These are phyloP conservation scores for Tuber indicum DNA, from an alignment of 495 filamentous ascomycete genomes.

Conservation along the genomic window DNA sequence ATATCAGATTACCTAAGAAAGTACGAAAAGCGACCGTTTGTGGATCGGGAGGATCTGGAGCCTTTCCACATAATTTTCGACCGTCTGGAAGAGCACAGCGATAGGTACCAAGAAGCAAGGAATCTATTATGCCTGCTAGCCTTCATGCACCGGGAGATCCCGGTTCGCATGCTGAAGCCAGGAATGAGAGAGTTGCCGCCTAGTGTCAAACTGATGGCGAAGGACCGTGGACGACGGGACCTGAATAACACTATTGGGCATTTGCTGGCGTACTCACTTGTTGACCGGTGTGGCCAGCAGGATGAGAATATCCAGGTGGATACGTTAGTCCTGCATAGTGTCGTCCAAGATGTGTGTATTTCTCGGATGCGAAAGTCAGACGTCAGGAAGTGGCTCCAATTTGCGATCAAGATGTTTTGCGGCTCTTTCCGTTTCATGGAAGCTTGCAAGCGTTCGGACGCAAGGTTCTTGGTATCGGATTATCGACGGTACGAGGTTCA, in stretches of 20 bases:
- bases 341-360: constrained; percentile 73
- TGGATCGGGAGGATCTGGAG: constrained; percentile 51
- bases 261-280: constrained; percentile 43
- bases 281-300: constrained; percentile 47
- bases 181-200: constrained; percentile 25
- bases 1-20: constrained; percentile 63
- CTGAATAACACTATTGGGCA: constrained; percentile 54
- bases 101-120: constrained; percentile 52
- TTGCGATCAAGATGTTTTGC: constrained; percentile 56
- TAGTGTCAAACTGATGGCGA: constrained; percentile 17
- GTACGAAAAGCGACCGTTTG: constrained; percentile 61
- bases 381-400: constrained; percentile 57
- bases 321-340: constrained; percentile 59
- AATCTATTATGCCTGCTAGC: constrained; percentile 69
- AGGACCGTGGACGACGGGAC: constrained; percentile 47
- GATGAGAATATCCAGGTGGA: constrained; percentile 61
- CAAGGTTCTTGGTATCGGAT: constrained; percentile 58
- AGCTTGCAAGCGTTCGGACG: constrained; percentile 52
- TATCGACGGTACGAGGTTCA: constrained; percentile 66
- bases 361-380: constrained; percentile 56
- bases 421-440: constrained; percentile 58
- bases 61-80: constrained; percentile 67
- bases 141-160: constrained; percentile 68
- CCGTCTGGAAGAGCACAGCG: constrained; percentile 56
- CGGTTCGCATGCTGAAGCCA: constrained; percentile 65